A percentile compares a stretch with the other conserved stretches of the same genome.
Conservation (phyloP, 2,329 filamentous ascomycete species). For the Cytospora chrysosperma region DNA sequence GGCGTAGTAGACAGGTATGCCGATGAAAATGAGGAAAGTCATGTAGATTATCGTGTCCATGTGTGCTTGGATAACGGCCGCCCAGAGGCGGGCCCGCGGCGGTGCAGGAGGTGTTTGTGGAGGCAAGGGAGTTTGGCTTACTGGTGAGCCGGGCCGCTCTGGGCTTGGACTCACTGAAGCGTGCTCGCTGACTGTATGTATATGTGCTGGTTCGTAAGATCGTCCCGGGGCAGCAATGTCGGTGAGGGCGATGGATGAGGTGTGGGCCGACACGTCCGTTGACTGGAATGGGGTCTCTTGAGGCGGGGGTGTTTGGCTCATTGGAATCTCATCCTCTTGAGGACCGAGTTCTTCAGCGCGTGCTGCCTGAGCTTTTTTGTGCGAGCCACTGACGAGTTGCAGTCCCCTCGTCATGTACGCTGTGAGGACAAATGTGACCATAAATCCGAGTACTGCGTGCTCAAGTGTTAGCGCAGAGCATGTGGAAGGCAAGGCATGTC, state of each 20-base stretch:
- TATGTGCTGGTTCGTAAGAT: constrained; percentile 19
- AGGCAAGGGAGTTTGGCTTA: constrained; percentile 28
- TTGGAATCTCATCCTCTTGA: constrained; percentile 48
- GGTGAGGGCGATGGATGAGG: constrained; percentile 22
- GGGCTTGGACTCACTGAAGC: constrained; percentile 23
- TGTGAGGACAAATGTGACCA: constrained; percentile 50
- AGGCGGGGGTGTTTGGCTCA: constrained; percentile 34
- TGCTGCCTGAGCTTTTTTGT: constrained; percentile 51
- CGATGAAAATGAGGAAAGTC: constrained; percentile 47
- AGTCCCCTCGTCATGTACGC: constrained; percentile 55
- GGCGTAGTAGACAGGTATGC: constrained; percentile 54
- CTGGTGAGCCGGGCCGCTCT: constrained; percentile 27
- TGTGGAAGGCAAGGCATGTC: not conserved
- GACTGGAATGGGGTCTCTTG: constrained; percentile 23
- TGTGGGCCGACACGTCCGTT: constrained; percentile 18
- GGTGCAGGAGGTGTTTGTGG: constrained; percentile 43
- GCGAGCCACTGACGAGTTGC: constrained; percentile 50
- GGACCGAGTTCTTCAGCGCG: constrained; percentile 51
- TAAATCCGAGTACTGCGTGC: constrained; percentile 52
- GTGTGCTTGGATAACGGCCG: constrained; percentile 43
- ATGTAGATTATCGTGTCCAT: constrained; percentile 47
- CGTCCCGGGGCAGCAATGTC: constrained; percentile 23
- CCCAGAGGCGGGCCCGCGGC: constrained; percentile 51
- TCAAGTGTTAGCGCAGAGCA: not conserved
- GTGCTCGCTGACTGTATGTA: constrained; percentile 2